These are phyloP conservation scores for Picea glauca DNA, from an alignment of 75 land plant genomes.

Conservation along the genomic window DNA sequence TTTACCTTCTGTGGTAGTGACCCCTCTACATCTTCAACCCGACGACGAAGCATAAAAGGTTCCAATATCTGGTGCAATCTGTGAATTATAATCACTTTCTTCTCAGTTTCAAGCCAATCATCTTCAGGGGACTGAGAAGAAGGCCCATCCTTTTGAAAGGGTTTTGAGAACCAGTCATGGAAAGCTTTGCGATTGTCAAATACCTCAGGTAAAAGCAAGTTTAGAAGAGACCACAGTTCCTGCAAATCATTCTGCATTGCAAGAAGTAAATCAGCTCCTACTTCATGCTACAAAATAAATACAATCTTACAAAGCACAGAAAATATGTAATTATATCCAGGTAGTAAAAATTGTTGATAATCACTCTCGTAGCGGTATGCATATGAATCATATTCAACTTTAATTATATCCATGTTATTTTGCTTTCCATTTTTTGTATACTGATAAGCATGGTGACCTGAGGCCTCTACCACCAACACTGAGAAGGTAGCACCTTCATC, in stretches of 20 bases:
- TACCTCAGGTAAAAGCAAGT: conserved; percentile 96
- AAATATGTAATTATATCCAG: no score
- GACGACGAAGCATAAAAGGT: conserved; percentile 99
- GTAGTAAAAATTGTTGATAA: no score
- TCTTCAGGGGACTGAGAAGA: conserved; percentile 61
- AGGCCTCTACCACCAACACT: no score
- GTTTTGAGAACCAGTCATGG: conserved; percentile 99
- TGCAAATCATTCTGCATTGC: conserved; percentile 91
- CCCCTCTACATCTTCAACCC: conserved; percentile 99
- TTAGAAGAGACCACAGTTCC: conserved; percentile 98
- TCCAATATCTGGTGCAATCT: conserved; percentile 97
- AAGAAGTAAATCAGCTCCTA: not conserved
- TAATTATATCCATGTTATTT: no score
- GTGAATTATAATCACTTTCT: conserved; percentile 97
- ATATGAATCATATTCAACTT: no score
- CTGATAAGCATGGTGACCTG: no score
- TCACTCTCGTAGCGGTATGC: no score
- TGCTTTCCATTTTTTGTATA: no score
- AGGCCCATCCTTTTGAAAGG: conserved; percentile 88
- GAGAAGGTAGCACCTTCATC: no score
- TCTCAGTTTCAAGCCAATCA: conserved; percentile 99
- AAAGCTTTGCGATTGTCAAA: conserved; percentile 97
- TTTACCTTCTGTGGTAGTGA: conserved; percentile 96
- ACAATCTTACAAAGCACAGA: not conserved
- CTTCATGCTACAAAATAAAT: not conserved